Base-by-base conservation (phyloP, 805 yeast genomes). In the Barnettozyma pratensis region DNA sequence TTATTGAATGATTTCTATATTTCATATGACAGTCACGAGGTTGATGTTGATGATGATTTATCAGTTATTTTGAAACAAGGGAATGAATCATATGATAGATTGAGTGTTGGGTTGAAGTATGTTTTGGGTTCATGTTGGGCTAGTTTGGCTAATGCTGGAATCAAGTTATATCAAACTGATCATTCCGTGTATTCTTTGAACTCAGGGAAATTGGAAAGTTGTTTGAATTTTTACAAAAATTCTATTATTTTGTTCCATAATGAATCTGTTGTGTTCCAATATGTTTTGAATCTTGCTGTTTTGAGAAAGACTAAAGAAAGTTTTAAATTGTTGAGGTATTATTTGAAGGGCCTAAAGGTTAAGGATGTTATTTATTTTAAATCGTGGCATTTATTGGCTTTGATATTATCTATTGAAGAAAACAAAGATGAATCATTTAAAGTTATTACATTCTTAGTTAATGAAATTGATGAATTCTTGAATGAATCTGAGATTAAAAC, bases 321-420 rank as follows among this genome's bases (percentile, higher is more conserved):
- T 3, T 59, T 71, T 9, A 73, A 69, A 50, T 64, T 74, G 41
- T 60, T 80, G 50, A 82, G 79, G 58, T 64, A 68, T 42, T 65
- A 68, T 2, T 70, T 79, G 5, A 66, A 77, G 72, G 10, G 46
- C 5, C 5, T 49, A 11, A 28, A 25, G 19, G 9, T 27, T 41
- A 64, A 70, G 3, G 26, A 38, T n/a, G 39, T 87, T 0, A 76
- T 76, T 39, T 75, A 80, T 44, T 71, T 82, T 56, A 76, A 75
- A 56, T 75, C 82, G 7, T 81, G 92, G 81, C 86, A 86, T 59
- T 66, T 87, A 54, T 67, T 86, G 38, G 77, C 81, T 0, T 72
- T 87, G 48, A 64, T 85, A n/a, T 70, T 81, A 31, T 77, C 91
- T 0, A 75, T 83, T 0, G 74, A 75, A 37, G 87, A 85, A 48